Base-by-base conservation (phyloP, 1,139 yeast genomes). In the Hanseniaspora uvarum region DNA sequence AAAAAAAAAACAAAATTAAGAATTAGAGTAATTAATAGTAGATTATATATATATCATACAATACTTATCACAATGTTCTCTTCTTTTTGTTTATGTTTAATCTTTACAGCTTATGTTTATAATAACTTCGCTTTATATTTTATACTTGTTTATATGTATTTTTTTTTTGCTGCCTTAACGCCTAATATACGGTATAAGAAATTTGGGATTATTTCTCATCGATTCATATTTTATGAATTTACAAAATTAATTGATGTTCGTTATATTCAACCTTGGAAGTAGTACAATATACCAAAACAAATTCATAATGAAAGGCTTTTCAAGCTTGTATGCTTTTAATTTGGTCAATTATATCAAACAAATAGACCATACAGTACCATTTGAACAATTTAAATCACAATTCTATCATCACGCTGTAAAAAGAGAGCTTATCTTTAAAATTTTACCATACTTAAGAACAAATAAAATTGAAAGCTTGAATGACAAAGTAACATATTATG, bases 351-450 rank as follows among this genome's bases (percentile, higher is more conserved):
- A 21, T 16, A 47, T 18, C 18, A 54, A 26, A 52, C 52, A 37
- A 21, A 54, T 14, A 65, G 65, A 74, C 21, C 57, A 60, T 4
- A 66, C 23, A 12, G 21, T 28, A 18, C 18, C 36, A 70, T 53
- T 69, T 72, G 4, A 60, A 59, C 39, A 53, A 52, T 2, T 59
- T 57, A 24, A 58, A 59, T 1, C 58, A 1, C 81, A 86, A 0
- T 63, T 84, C 7, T 86, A 84, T 62, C 94, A 86, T 61, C 69
- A 80, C 43, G 70, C 77, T 1, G 72, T 79, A 34, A 73, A 76
- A 62, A 69, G 76, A 49, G 72, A 76, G 58, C 67, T 83, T 2
- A 39, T 38, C 14, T 43, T 19, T 12, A 48, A 48, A 38, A 43
- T 53, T 21, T 19, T 47, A 23, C 66, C 70, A 53, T 55, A 67